Percentiles rank a stretch among this genome's conserved stretches.
phyloP scores from a whole-genome alignment of 805 yeast species.

The Teunomyces panamensis region DNA sequence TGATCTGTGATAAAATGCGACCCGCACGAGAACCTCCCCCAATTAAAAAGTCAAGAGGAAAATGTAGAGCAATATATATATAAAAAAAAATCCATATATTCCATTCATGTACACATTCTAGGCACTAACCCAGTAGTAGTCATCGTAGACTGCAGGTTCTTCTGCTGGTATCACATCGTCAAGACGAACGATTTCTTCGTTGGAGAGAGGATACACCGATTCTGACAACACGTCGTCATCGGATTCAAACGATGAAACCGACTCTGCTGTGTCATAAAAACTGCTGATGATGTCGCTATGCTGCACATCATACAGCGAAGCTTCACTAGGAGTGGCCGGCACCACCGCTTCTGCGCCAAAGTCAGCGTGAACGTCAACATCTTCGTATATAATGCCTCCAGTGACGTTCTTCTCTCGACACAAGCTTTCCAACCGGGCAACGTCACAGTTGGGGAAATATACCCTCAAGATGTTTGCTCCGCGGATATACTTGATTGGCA shows the following conservation, averaged over 20 bases:
- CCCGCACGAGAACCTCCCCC: not conserved
- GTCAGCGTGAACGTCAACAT: slow-evolving; percentile 15
- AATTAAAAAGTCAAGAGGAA: not conserved
- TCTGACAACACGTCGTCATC: slow-evolving; percentile 16
- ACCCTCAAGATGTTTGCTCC: slow-evolving; percentile 45
- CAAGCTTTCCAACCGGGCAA: slow-evolving; percentile 52
- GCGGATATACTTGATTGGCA: slow-evolving; percentile 52
- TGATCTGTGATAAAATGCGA: not conserved
- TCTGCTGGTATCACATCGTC: slow-evolving; percentile 3
- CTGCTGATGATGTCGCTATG: slow-evolving; percentile 22
- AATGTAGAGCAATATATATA: not conserved
- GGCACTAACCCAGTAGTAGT: slow-evolving; percentile 19
- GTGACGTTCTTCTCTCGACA: slow-evolving; percentile 58
- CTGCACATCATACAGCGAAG: slow-evolving; percentile 6
- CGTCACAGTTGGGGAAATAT: slow-evolving; percentile 71
- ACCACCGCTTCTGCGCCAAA: not conserved
- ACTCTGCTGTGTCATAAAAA: slow-evolving; percentile 13
- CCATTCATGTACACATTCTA: not conserved
- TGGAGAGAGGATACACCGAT: slow-evolving; percentile 19
- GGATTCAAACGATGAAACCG: slow-evolving; percentile 15
- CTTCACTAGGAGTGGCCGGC: not conserved
- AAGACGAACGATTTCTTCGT: slow-evolving; percentile 16
- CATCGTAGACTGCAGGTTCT: slow-evolving; percentile 10
- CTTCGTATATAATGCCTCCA: slow-evolving; percentile 53
- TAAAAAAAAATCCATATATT: not conserved